phyloP scores from a whole-genome alignment of 768 basidiomycete genomes.

The Lactifluus pinguis region DNA sequence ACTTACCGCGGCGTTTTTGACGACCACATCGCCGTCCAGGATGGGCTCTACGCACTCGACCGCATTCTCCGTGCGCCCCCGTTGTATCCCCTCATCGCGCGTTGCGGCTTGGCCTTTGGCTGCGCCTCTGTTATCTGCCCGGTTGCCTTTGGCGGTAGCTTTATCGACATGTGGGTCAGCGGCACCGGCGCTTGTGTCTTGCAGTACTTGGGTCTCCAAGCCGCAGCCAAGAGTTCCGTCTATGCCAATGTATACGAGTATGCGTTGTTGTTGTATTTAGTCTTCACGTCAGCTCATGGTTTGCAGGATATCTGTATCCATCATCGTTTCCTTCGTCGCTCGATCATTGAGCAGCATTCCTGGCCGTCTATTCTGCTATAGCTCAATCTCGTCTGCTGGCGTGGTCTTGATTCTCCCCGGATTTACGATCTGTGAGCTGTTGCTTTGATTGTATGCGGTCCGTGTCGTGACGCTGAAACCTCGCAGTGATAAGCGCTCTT shows the following conservation, averaged over 20 bases:
- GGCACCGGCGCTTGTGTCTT: conserved; percentile 59
- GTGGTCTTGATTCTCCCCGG: conserved; percentile 89
- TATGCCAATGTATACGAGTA: conserved; percentile 97
- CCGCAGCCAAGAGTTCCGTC: conserved; percentile 77
- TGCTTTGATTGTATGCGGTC: background rate
- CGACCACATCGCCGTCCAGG: conserved; percentile 65
- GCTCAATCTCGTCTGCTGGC: conserved; percentile 80
- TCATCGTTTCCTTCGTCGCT: conserved; percentile 76
- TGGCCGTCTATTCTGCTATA: conserved; percentile 77
- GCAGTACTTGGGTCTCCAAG: conserved; percentile 72
- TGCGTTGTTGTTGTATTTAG: conserved; percentile 23
- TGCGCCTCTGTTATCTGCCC: conserved; percentile 77
- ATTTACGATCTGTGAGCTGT: conserved; percentile 62
- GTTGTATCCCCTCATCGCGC: conserved; percentile 54
- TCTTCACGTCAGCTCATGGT: background rate
- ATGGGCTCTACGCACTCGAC: conserved; percentile 61
- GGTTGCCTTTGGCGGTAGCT: conserved; percentile 71
- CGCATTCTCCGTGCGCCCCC: conserved; percentile 53
- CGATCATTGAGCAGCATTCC: conserved; percentile 70
- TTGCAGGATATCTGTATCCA: conserved; percentile 70
- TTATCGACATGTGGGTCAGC: conserved; percentile 77
- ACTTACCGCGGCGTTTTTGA: conserved; percentile 84
- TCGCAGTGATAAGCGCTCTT: conserved; percentile 62
- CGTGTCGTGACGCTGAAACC: background rate
- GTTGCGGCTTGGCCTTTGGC: conserved; percentile 69